These are phyloP conservation scores for Ceratonia siliqua DNA, from an alignment of 306 rosid genomes.

Conservation along the genomic window DNA sequence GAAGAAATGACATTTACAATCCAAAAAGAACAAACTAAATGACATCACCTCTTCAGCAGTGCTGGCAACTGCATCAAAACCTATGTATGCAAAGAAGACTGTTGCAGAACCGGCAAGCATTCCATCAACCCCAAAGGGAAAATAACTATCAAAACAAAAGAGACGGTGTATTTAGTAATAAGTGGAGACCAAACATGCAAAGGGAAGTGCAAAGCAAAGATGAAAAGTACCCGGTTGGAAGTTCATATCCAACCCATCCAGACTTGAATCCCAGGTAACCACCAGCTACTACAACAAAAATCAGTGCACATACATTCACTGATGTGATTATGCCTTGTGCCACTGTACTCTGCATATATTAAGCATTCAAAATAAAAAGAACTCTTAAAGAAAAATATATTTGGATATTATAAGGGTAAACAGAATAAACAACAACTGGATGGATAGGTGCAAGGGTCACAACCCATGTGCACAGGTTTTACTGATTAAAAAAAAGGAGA, in stretches of 20 bases:
- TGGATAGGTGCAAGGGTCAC: background rate
- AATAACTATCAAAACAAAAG: conserved; percentile 58
- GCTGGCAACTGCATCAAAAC: conserved; percentile 92
- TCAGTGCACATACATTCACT: conserved; percentile 79
- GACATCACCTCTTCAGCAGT: conserved; percentile 78
- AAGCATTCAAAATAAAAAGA: conserved; percentile 13
- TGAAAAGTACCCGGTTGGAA: conserved; percentile 73
- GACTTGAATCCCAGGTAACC: conserved; percentile 80
- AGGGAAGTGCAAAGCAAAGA: conserved; percentile 20
- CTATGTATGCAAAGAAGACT: conserved; percentile 83
- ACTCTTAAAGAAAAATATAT: background rate
- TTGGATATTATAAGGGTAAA: conserved; percentile 3
- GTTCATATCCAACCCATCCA: conserved; percentile 92
- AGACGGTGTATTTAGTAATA: background rate
- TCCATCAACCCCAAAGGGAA: conserved; percentile 90
- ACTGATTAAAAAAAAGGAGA: no score
- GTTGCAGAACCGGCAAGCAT: conserved; percentile 98
- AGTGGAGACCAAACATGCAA: conserved; percentile 2
- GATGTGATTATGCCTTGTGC: conserved; percentile 75
- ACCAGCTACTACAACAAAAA: conserved; percentile 76
- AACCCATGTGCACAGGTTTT: background rate
- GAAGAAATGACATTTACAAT: background rate
- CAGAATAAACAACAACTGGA: background rate
- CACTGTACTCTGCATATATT: conserved; percentile 67
- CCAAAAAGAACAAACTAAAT: background rate